Conservation (phyloP, 768 basidiomycete species). For the Pleurotus giganteus region DNA sequence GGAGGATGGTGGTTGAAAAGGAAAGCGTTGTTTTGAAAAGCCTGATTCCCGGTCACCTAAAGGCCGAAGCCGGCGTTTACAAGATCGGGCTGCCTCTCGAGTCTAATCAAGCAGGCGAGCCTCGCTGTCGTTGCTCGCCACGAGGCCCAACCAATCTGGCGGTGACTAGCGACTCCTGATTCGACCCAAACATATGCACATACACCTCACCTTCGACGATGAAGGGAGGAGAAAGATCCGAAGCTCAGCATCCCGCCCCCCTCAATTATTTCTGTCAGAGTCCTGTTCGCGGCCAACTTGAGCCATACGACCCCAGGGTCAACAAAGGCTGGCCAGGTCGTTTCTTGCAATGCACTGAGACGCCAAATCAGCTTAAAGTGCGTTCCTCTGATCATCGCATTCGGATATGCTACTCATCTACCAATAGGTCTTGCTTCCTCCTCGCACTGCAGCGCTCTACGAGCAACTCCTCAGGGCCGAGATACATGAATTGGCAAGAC, state of each 20-base stretch:
- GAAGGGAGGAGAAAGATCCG: slow-evolving; percentile 1
- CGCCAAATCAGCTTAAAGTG: slow-evolving; percentile 73
- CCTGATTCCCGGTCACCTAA: background rate
- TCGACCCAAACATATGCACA: slow-evolving; percentile 7
- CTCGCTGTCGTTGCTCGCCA: background rate
- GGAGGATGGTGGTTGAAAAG: slow-evolving; percentile 10
- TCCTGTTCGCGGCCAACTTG: slow-evolving; percentile 74
- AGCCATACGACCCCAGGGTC: slow-evolving; percentile 58
- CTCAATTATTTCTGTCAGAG: slow-evolving; percentile 60
- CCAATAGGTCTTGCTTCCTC: slow-evolving; percentile 63
- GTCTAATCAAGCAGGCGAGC: background rate
- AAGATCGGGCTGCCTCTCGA: no score
- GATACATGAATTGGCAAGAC: slow-evolving; percentile 56
- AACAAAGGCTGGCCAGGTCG: slow-evolving; percentile 51
- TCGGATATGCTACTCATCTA: background rate
- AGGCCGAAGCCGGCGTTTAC: slow-evolving; percentile 1
- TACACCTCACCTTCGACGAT: background rate
- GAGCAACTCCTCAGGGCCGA: slow-evolving; percentile 65
- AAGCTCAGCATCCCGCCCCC: slow-evolving; percentile 16
- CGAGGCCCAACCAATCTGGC: slow-evolving; percentile 9
- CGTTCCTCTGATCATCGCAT: background rate
- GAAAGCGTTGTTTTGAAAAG: background rate
- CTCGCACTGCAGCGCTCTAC: slow-evolving; percentile 64
- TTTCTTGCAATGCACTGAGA: slow-evolving; percentile 75
- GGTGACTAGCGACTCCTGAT: slow-evolving; percentile 12